Percentiles rank a stretch among this genome's conserved stretches.
phyloP scores from a whole-genome alignment of 2,329 filamentous ascomycete genomes.

The Aspergillus niger region DNA sequence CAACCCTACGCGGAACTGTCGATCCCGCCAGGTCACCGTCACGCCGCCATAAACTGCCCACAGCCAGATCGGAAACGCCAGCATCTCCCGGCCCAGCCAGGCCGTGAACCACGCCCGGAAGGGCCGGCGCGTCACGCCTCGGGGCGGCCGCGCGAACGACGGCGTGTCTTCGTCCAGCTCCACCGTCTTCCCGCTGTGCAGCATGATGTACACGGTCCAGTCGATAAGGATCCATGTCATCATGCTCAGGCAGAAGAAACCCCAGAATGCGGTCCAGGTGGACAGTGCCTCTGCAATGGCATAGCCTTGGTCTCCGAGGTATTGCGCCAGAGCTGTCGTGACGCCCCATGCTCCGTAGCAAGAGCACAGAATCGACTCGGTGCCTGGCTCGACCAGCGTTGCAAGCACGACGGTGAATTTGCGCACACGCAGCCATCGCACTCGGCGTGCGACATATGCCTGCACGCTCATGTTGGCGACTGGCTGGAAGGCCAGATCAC shows the following conservation, averaged over 20 bases:
- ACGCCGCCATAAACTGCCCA: slow-evolving; percentile 88
- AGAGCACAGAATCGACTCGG: slow-evolving; percentile 84
- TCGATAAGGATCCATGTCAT: slow-evolving; percentile 73
- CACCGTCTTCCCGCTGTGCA: slow-evolving; percentile 73
- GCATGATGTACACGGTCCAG: slow-evolving; percentile 68
- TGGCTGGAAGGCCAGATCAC: slow-evolving; percentile 87
- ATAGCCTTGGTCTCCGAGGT: slow-evolving; percentile 52
- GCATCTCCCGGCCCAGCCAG: slow-evolving; percentile 79
- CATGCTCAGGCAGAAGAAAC: slow-evolving; percentile 68
- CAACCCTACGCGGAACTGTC: slow-evolving; percentile 75
- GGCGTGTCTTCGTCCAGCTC: slow-evolving; percentile 74
- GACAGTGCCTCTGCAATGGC: slow-evolving; percentile 53
- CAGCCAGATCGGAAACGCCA: slow-evolving; percentile 86
- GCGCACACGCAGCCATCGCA: slow-evolving; percentile 87
- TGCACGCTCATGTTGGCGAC: slow-evolving; percentile 76
- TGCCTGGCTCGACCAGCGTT: slow-evolving; percentile 88
- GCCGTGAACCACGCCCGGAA: slow-evolving; percentile 74
- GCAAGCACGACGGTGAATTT: slow-evolving; percentile 92
- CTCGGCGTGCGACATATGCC: slow-evolving; percentile 77
- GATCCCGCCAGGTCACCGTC: slow-evolving; percentile 84
- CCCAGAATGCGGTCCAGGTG: slow-evolving; percentile 67
- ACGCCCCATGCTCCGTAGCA: slow-evolving; percentile 76
- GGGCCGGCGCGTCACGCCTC: slow-evolving; percentile 51
- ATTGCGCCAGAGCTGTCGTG: slow-evolving; percentile 65
- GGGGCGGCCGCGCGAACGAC: slow-evolving; percentile 62